These are phyloP conservation scores for Fusarium graminum DNA, from an alignment of 2,329 filamentous ascomycete genomes.

Conservation along the genomic window DNA sequence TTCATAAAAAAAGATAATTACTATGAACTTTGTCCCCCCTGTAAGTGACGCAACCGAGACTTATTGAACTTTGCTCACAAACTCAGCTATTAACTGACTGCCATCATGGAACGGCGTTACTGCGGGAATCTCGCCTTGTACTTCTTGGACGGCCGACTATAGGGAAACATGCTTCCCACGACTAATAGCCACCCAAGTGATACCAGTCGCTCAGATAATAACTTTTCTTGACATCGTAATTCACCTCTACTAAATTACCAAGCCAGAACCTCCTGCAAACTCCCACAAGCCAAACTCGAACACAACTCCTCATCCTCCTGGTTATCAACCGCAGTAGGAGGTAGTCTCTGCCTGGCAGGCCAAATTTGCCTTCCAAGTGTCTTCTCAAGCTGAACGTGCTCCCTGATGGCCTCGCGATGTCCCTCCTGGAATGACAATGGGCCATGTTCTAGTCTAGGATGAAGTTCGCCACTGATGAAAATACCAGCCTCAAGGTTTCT, in stretches of 20 bases:
- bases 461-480: conserved; percentile 33
- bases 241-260: conserved; percentile 8
- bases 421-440: conserved; percentile 34
- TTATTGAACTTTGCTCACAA: too few species aligned
- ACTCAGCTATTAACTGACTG: too few species aligned
- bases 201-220: not conserved
- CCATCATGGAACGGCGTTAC: too few species aligned
- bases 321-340: conserved; percentile 2
- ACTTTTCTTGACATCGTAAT: not conserved
- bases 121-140: too few species aligned
- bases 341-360: conserved; percentile 29
- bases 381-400: conserved; percentile 28
- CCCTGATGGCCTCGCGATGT: conserved; percentile 33
- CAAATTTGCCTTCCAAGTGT: conserved; percentile 21
- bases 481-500: conserved; percentile 28
- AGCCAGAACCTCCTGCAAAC: conserved; percentile 24
- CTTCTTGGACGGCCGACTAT: too few species aligned
- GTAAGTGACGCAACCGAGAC: too few species aligned
- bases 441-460: conserved; percentile 35
- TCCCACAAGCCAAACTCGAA: conserved; percentile 22
- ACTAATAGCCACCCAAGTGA: too few species aligned
- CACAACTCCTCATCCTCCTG: conserved; percentile 31
- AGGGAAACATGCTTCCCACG: too few species aligned
- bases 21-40: too few species aligned
- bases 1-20: too few species aligned